Evolutionary conservation across 495 filamentous ascomycete genomes (phyloP), one percentile per base, ranked within the genome.

Genomic region (Penicillium maclennaniae): DNA sequence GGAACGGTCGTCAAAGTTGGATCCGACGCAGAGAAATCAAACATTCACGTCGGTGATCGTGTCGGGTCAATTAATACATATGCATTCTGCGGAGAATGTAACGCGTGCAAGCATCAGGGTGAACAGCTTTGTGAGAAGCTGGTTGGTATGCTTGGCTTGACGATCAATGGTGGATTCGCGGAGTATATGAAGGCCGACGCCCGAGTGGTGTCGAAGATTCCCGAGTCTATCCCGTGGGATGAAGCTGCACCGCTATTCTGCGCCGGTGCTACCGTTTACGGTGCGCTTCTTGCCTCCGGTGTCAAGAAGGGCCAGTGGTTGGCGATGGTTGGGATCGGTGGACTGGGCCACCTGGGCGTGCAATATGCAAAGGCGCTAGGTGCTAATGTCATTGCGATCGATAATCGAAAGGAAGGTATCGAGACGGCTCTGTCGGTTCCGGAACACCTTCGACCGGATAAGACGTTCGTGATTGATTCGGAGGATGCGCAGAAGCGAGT

Each of bases 201-300:
- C 1, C 46, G 53, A 12, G 53, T 55, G 26, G 53, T 49, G 6
- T 38, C 53, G 17, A 50, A 55, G 28, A 49, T 49, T 12, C 53
- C 47, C 6, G 42, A 50, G 21, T 46, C 42, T 2, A 46, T 55
- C 6, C 31, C 52, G 12, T 49, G 17, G 26, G 52, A 6, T 1
- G 52, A 55, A 38, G 52, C 52, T 20, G 52, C 53, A 7, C 53
- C 53, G 7, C 40, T 55, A 2, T 55, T 55, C 47, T 55, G 53
- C 17, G 53, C 53, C 1, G 53, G 53, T 4, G 53, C 47, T 1
- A 50, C 53, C 6, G 53, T 55, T 1, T 55, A 50, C 6, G 53
- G 47, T n/a, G 53, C 53, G 3, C 28, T 55, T n/a, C 15, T 50
- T 20, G 47, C 47, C 3, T 43, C 53, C 0, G 42, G 36, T 21